phyloP scores from a whole-genome alignment of 1,139 yeast genomes.

The Candida mesenterica region DNA sequence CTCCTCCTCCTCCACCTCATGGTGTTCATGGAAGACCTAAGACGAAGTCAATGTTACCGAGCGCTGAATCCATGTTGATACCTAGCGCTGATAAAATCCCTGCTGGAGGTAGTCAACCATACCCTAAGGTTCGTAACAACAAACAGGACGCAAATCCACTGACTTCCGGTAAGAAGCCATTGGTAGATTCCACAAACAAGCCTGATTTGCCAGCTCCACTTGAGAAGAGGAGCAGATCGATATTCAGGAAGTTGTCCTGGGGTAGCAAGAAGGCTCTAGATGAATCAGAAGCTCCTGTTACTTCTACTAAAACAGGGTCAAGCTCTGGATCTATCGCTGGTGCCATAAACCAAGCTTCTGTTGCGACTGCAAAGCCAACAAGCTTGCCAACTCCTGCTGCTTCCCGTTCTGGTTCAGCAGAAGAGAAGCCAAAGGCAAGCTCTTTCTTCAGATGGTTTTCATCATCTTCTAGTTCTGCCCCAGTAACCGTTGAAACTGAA shows the following conservation, averaged over 20 bases:
- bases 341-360: slow-evolving; percentile 6
- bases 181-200: slow-evolving; percentile 12
- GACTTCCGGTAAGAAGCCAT: slow-evolving; percentile 9
- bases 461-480: slow-evolving; percentile 19
- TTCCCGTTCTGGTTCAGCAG: slow-evolving; percentile 32
- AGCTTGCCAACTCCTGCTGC: slow-evolving; percentile 44
- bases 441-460: slow-evolving; percentile 49
- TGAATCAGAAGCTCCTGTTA: slow-evolving; percentile 9
- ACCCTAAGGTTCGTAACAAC: slow-evolving; percentile 27
- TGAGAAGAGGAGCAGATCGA: slow-evolving; percentile 44
- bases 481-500: slow-evolving; percentile 18
- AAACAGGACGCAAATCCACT: slow-evolving; percentile 10
- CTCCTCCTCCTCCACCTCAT: slow-evolving; percentile 6
- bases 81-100: slow-evolving; percentile 23
- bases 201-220: slow-evolving; percentile 17
- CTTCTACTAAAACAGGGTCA: slow-evolving; percentile 7
- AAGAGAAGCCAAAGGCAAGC: slow-evolving; percentile 29
- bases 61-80: slow-evolving; percentile 39
- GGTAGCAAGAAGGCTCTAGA: slow-evolving; percentile 41
- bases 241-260: slow-evolving; percentile 66
- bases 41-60: slow-evolving; percentile 31
- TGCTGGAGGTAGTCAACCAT: slow-evolving; percentile 18
- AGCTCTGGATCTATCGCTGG: slow-evolving; percentile 15
- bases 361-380: slow-evolving; percentile 5
- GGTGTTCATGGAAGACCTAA: slow-evolving; percentile 12